Conservation (phyloP, 164 flowering plant genomes). For the Brasenia schreberi region DNA sequence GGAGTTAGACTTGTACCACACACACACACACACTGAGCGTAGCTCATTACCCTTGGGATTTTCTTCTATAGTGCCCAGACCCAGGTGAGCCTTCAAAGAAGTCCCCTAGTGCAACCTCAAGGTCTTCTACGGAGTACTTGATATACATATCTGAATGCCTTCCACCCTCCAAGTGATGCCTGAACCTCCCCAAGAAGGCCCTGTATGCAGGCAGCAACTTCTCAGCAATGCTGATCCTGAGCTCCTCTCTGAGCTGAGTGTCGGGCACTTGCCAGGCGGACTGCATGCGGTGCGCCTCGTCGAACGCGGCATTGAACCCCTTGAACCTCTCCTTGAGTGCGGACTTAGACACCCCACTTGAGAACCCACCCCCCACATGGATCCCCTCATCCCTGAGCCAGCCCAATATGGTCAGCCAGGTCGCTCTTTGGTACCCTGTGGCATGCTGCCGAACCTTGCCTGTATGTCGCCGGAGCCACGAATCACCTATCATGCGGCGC, state of each 20-base stretch:
- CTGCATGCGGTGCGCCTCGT: slow-evolving; percentile 65
- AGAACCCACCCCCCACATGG: slow-evolving; percentile 59
- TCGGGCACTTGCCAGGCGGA: slow-evolving; percentile 72
- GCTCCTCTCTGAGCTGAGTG: slow-evolving; percentile 71
- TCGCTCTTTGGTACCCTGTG: slow-evolving; percentile 53
- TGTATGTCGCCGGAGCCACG: slow-evolving; percentile 46
- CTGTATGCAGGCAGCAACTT: slow-evolving; percentile 71
- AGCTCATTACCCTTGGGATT: slow-evolving; percentile 16
- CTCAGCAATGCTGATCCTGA: slow-evolving; percentile 63
- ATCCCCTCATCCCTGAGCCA: slow-evolving; percentile 83
- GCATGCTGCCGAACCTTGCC: slow-evolving; percentile 54
- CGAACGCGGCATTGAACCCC: slow-evolving; percentile 71
- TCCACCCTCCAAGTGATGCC: slow-evolving; percentile 73
- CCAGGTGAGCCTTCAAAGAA: slow-evolving; percentile 60
- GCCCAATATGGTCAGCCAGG: slow-evolving; percentile 59
- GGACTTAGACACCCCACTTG: slow-evolving; percentile 70
- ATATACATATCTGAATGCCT: slow-evolving; percentile 72
- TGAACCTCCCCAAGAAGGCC: slow-evolving; percentile 66
- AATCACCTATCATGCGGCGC: slow-evolving; percentile 70
- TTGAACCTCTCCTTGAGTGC: slow-evolving; percentile 75
- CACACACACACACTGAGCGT: not conserved
- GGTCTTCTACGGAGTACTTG: slow-evolving; percentile 69
- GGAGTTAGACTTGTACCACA: not conserved
- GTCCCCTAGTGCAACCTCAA: slow-evolving; percentile 64
- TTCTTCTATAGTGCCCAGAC: slow-evolving; percentile 39